Evolutionary conservation across 2,329 filamentous ascomycete genomes (phyloP).

Genomic region (Alternaria sp.): DNA sequence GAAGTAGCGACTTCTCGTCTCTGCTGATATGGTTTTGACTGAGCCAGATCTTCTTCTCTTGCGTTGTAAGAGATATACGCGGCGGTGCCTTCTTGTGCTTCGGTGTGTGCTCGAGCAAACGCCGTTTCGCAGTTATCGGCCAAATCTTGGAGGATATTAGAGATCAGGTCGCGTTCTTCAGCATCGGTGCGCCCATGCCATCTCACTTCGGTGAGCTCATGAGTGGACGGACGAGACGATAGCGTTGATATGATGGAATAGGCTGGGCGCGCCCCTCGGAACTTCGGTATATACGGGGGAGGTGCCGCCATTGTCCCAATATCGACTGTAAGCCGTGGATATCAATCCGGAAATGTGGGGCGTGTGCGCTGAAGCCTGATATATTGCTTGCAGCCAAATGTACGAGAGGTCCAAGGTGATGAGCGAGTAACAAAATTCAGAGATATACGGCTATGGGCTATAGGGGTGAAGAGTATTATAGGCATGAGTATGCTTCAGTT

Average conservation of each 20-base stretch:
- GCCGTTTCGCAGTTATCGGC: constrained; percentile 22
- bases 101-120: constrained; percentile 22
- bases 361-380: constrained; percentile 13
- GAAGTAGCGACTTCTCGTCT: constrained; percentile 12
- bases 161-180: constrained; percentile 22
- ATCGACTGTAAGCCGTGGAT: constrained; percentile 3
- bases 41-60: constrained; percentile 9
- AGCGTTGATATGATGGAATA: constrained; percentile 3
- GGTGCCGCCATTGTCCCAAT: constrained; percentile 10
- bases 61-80: constrained; percentile 14
- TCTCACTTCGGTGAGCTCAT: not conserved
- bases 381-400: constrained; percentile 9
- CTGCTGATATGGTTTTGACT: constrained; percentile 5
- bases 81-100: constrained; percentile 7
- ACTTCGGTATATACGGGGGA: constrained; percentile 8
- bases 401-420: constrained; percentile 11
- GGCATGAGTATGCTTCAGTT: not conserved
- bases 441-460: constrained; percentile 1
- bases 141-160: constrained; percentile 28
- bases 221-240: constrained; percentile 1
- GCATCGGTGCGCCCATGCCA: not conserved
- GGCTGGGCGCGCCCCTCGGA: constrained; percentile 5
- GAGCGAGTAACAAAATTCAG: not conserved
- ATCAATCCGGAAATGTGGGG: constrained; percentile 6
- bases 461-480: constrained; percentile 8